Evolutionary conservation across 225 moss, liverwort and hornwort species (phyloP).

Genomic region (Antitrichia curtipendula): DNA sequence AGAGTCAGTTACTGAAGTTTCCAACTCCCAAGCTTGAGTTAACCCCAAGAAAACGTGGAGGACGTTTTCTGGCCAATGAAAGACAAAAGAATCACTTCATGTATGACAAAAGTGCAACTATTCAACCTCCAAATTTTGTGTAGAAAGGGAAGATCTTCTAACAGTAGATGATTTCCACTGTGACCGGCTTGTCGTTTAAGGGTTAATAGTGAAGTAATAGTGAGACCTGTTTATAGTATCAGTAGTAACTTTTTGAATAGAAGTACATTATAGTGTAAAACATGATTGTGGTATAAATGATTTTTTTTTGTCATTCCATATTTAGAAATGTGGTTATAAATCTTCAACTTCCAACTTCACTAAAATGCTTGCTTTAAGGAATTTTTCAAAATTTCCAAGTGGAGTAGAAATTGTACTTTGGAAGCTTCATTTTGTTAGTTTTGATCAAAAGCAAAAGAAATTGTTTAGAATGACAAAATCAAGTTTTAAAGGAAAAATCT

Average conservation of each 20-base stretch:
- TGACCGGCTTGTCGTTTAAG: no score
- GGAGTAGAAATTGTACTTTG: rapidly evolving
- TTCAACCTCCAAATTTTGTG: no score
- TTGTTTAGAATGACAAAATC: background rate
- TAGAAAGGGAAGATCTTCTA: no score
- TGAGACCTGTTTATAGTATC: background rate
- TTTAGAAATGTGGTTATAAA: background rate
- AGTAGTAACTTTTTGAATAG: background rate
- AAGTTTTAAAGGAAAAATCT: background rate
- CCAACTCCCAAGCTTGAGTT: background rate
- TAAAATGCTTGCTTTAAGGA: background rate
- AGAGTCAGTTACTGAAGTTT: background rate
- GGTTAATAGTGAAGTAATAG: background rate
- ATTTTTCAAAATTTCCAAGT: background rate
- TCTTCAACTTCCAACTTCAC: background rate
- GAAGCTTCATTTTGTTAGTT: background rate
- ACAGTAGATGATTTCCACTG: no score
- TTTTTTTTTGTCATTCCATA: background rate
- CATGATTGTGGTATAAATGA: no score
- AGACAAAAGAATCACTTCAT: no score
- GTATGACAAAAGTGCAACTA: no score
- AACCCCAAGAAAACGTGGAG: no score
- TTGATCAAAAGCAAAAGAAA: background rate
- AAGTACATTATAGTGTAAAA: background rate
- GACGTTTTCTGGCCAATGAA: no score